These are phyloP conservation scores for Raphanus sativus DNA, from an alignment of 345 rosid genomes.

Conservation along the genomic window DNA sequence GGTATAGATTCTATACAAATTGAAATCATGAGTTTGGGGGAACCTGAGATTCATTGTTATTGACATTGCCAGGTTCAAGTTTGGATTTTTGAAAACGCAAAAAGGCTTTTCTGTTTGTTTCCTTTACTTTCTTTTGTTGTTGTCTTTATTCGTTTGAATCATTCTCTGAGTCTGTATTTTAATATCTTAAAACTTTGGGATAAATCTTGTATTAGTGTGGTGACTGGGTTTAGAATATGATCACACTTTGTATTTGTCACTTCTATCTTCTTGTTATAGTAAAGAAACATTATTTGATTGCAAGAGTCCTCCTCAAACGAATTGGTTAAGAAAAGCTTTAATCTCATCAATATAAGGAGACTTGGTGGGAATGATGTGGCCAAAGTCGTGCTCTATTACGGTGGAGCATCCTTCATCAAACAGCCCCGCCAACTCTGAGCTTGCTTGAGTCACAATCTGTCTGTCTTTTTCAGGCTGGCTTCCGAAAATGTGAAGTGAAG, in stretches of 20 bases:
- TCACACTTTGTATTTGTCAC: conserved; percentile 21
- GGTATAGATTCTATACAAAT: conserved; percentile 20
- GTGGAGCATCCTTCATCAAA: conserved; percentile 60
- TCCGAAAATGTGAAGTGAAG: conserved; percentile 89
- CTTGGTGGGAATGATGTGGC: conserved; percentile 90
- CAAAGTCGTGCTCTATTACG: conserved; percentile 72
- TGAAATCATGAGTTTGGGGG: conserved; percentile 16
- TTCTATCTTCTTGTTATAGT: conserved; percentile 11
- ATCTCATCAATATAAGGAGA: conserved; percentile 51
- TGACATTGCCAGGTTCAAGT: conserved; percentile 35
- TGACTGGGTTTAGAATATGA: conserved; percentile 33
- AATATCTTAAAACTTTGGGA: conserved; percentile 13
- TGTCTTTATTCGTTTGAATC: conserved; percentile 18
- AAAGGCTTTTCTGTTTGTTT: conserved; percentile 20
- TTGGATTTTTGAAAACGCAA: conserved; percentile 34
- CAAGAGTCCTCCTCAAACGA: conserved; percentile 40
- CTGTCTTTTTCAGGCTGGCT: conserved; percentile 64
- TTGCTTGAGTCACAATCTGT: conserved; percentile 68
- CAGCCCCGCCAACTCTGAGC: conserved; percentile 55
- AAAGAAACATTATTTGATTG: conserved; percentile 16
- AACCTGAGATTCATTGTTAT: conserved; percentile 26
- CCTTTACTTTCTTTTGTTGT: no score
- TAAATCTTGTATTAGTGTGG: conserved; percentile 30
- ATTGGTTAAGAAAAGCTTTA: conserved; percentile 64
- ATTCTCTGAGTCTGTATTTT: conserved; percentile 25